Evolutionary conservation across 2,329 filamentous ascomycete genomes (phyloP), one percentile per base, ranked within the genome.

Genomic region (Talaromyces sp.): DNA sequence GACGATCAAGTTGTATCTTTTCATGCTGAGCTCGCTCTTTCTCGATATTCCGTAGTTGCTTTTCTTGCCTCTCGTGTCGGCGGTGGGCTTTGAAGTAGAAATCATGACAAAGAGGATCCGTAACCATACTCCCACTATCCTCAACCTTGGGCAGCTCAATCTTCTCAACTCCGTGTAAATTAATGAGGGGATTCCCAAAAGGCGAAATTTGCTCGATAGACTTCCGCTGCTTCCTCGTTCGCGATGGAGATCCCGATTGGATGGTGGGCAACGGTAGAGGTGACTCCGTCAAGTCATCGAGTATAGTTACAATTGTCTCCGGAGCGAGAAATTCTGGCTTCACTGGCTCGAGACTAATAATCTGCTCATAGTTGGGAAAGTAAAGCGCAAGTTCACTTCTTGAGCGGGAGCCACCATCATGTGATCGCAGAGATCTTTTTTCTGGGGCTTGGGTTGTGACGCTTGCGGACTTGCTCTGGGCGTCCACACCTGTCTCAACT

Each of bases 361-460:
- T 87, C 75, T 96, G 92, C 78, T 97, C 93, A 78, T 97, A 98
- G 73, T 96, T 93, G 61, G 91, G 89, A 74, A 98, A 97, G 79
- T 97, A 98, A 57, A 88, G 86, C 43, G 93, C 89, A 67, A 98
- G 84, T 74, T 97, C 93, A 79, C 93, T 97, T 83, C 96, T 97
- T 79, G 93, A 89, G 70, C 92, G 86, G 61, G 89, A 89, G 11
- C 90, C 90, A 72, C 85, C 86, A 74, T 96, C 92, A 73, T 96
- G 91, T 61, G 92, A 96, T 68, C 94, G 87, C 75, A 97, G 82
- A 74, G 92, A 94, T 73, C 93, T 82, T 76, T 86, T 90, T 70
- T 91, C 89, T 43, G 52, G 33, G 19, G 37, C 57, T 31, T 47
- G 54, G 27, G 49, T 13, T 27, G 61, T 39, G 37, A 7, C 33